These are phyloP conservation scores for Mortierella sp. DNA, from an alignment of 371 early-diverging fungal species.

Conservation along the genomic window DNA sequence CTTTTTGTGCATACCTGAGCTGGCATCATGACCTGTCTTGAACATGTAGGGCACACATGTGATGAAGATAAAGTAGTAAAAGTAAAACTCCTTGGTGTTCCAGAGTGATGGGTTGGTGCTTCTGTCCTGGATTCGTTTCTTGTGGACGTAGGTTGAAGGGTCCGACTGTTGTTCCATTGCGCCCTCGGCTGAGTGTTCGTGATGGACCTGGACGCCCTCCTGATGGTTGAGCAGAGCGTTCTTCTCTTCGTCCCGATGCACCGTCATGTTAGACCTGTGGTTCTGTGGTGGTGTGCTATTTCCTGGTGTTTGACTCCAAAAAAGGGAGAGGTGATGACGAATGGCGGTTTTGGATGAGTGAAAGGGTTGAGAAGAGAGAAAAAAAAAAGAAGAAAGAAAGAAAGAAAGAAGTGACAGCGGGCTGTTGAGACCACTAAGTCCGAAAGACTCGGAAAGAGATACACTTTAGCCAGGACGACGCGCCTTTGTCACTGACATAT, in stretches of 20 bases:
- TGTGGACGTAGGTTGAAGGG: constrained; percentile 9
- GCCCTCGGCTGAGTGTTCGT: constrained; percentile 27
- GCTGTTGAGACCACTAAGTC: background rate
- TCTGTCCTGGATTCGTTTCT: constrained; percentile 37
- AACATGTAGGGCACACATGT: constrained; percentile 76
- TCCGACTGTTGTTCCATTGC: constrained; percentile 13
- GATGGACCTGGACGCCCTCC: constrained; percentile 8
- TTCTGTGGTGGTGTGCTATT: constrained; percentile 1
- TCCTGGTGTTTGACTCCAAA: background rate
- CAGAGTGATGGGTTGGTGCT: constrained; percentile 61
- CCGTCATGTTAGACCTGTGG: constrained; percentile 19
- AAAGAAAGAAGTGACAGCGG: background rate
- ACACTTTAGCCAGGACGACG: too few species aligned
- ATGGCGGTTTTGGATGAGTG: background rate
- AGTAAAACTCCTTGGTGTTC: constrained; percentile 76
- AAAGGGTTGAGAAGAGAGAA: background rate
- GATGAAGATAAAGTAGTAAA: constrained; percentile 76
- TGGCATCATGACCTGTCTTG: constrained; percentile 70
- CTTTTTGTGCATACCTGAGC: constrained; percentile 62
- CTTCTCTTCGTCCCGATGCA: constrained; percentile 26
- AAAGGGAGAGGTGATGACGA: background rate
- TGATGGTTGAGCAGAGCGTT: constrained; percentile 21
- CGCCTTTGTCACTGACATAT: constrained; percentile 4
- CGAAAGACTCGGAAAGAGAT: background rate
- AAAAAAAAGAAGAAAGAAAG: background rate